These are phyloP conservation scores for Lactarius psammicola DNA, from an alignment of 768 basidiomycete genomes.

Conservation along the genomic window DNA sequence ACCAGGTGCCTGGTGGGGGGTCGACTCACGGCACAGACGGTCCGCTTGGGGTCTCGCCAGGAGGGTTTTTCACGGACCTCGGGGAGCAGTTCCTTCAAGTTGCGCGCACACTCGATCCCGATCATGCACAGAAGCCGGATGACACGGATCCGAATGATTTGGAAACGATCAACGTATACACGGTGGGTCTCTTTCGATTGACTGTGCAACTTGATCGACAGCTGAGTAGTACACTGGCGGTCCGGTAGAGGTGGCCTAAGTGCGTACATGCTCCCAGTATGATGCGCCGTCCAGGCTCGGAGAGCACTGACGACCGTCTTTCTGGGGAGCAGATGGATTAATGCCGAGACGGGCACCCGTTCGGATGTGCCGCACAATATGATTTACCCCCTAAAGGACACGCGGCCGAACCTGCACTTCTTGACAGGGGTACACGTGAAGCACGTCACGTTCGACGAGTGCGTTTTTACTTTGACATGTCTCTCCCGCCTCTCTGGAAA, in stretches of 20 bases:
- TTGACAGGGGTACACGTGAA: constrained; percentile 37
- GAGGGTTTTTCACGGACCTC: constrained; percentile 31
- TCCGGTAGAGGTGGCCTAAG: constrained; percentile 55
- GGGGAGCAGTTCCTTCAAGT: constrained; percentile 34
- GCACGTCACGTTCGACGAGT: constrained; percentile 39
- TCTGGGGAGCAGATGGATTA: constrained; percentile 49
- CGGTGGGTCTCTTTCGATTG: constrained; percentile 24
- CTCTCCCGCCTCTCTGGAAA: neutral
- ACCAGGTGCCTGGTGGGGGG: constrained; percentile 34
- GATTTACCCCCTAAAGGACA: constrained; percentile 37
- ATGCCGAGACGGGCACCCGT: constrained; percentile 49
- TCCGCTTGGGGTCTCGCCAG: constrained; percentile 42
- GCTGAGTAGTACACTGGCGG: constrained; percentile 13
- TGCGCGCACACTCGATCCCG: constrained; percentile 30
- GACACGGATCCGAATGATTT: constrained; percentile 30
- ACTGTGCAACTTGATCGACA: neutral
- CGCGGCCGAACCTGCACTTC: constrained; percentile 36
- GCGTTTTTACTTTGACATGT: constrained; percentile 29
- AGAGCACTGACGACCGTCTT: neutral
- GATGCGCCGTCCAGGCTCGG: neutral
- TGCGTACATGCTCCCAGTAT: constrained; percentile 36
- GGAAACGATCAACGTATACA: constrained; percentile 32
- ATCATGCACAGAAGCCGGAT: constrained; percentile 25
- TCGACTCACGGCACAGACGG: constrained; percentile 47
- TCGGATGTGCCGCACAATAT: constrained; percentile 52